Evolutionary conservation across 768 basidiomycete genomes (phyloP), one percentile per base, ranked within the genome.

Genomic region (Dioszegia hungarica): DNA sequence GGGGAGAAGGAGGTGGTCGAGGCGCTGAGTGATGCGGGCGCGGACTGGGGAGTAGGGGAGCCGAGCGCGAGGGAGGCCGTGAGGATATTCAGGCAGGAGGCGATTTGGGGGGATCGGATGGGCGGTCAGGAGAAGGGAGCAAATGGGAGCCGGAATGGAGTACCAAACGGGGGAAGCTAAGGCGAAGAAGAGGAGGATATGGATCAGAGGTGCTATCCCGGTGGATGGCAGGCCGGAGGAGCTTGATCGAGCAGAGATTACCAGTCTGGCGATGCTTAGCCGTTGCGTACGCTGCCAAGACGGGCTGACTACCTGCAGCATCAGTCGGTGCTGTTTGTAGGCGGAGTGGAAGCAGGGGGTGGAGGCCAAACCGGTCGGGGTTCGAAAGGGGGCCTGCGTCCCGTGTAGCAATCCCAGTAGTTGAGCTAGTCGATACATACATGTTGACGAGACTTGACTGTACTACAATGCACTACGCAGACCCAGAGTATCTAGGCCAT

Each of bases 1-100:
- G 52, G 52, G 5, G 38, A 54, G 38, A 45, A 54, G 29, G 39
- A 41, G 25, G 52, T 54, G 9, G 38, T 41, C 2, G 41, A 45
- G 52, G 52, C 41, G 19, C 28, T 54, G 19, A 6, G 20, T n/a
- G 52, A 54, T 24, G 52, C 39, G 4, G 52, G 52, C 2, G 52
- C 52, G n/a, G 52, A 54, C 40, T 22, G 22, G 38, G 28, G n/a
- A 9, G 39, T 41, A 31, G 52, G 52, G 11, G 39, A 54, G 38
- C 52, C 52, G 25, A 54, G 39, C 33, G 52, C 52, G 20, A 28
- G 41, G 17, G 52, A 54, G 28, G 38, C 39, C 5, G 52, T 54
- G n/a, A 54, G 29, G 52, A 54, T 54, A 22, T 54, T 54, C 20
- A 54, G 41, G 52, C 38, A 45, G 29, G 38, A 45, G 52, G 52